Base-by-base conservation (phyloP, 2,329 filamentous ascomycete genomes). In the Teratosphaeria nubilosa region DNA sequence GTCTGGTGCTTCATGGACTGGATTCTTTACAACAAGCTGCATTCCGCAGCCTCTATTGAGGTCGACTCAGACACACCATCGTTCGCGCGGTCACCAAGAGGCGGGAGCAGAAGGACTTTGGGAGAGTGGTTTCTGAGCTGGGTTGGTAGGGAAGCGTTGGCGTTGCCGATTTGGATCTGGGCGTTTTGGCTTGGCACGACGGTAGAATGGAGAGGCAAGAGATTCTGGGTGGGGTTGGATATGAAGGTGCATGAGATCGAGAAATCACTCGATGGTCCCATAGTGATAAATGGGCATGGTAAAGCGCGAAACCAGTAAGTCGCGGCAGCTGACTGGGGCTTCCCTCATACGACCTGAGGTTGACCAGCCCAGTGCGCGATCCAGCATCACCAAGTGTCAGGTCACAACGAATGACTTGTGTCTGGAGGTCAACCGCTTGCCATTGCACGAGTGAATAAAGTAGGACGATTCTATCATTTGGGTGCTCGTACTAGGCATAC, bases 101-200 rank as follows among this genome's bases (percentile, higher is more conserved):
- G 55, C 69, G 76, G 65, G 67, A 77, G 68, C 60, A 76, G 73
- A 55, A 78, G 88, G 41, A 75, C 79, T 0, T 87, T 94, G 58
- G 62, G 72, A 0, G 80, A 88, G 63, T 99, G 91, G 88, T 69
- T 94, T 3, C 70, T 80, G 5, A 88, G 91, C 0, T 99, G 95
- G 94, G 65, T 95, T 0, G 90, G 88, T 0, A 80, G 94, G 32
- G 94, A 99, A 74, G 63, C 83, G 0, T 77, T 96, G 9, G 91
- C 94, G 0, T 77, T 96, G 52, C 91, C 91, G 0, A 87, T 99
- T 59, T 99, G 94, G 94, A 76, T 84, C 0, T 91, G 87, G 83
- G 94, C 94, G 0, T 88, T 96, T 22, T 83, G 90, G 65, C 86
- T 92, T n/a, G 94, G 94, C 0, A 84, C 87, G 1, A 92, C 86